Conservation (phyloP, 768 basidiomycete species). For the Galerina sulciceps region DNA sequence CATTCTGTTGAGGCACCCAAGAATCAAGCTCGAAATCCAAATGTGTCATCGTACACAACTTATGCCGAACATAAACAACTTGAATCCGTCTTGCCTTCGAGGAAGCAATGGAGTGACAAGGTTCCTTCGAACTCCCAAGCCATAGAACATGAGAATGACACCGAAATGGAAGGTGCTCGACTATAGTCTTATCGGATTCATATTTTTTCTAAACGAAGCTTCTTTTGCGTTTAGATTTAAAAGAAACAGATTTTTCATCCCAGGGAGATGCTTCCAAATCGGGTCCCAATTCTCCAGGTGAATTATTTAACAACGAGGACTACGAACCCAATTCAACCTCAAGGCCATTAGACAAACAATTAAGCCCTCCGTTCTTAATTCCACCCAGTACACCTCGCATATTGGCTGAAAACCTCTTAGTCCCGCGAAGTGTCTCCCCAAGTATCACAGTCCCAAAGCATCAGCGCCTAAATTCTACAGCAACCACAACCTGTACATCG, state of each 20-base stretch:
- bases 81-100: not conserved
- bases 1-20: not conserved
- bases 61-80: not conserved
- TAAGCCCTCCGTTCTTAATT: not conserved
- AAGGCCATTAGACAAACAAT: not conserved
- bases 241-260: slow-evolving; percentile 11
- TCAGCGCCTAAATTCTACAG: not conserved
- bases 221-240: slow-evolving; percentile 1
- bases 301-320: not conserved
- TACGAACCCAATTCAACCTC: not conserved
- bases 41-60: not conserved
- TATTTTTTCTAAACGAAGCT: not conserved
- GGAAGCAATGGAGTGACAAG: not conserved
- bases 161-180: slow-evolving; percentile 6
- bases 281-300: not conserved
- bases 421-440: not conserved
- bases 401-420: not conserved
- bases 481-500: not conserved
- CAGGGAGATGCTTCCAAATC: not conserved
- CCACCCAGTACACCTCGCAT: slow-evolving; percentile 3
- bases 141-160: not conserved
- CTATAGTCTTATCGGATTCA: not conserved
- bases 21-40: not conserved
- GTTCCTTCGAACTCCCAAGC: not conserved
- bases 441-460: not conserved